These are phyloP conservation scores for Melanopsichium pennsylvanicum DNA, from an alignment of 1,284 basidiomycete genomes.

Conservation along the genomic window DNA sequence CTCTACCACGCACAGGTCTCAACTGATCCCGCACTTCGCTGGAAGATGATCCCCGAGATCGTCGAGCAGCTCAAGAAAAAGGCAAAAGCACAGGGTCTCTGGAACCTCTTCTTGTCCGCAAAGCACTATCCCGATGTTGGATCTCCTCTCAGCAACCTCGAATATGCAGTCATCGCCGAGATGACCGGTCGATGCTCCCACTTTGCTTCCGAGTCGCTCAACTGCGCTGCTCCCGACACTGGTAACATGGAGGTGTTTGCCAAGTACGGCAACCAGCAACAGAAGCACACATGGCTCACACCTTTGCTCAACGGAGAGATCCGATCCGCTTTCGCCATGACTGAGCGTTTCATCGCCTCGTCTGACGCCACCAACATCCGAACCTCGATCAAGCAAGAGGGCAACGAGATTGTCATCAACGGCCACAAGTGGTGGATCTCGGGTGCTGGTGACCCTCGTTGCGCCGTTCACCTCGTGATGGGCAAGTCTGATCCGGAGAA, in stretches of 20 bases:
- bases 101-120: constrained; percentile 97
- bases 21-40: constrained; percentile 77
- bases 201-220: constrained; percentile 83
- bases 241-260: constrained; percentile 88
- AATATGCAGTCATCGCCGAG: constrained; percentile 98
- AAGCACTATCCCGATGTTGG: constrained; percentile 82
- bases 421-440: constrained; percentile 99
- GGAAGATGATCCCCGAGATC: constrained; percentile 83
- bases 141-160: constrained; percentile 88
- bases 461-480: constrained; percentile 88
- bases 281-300: constrained; percentile 88
- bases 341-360: constrained; percentile 73
- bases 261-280: constrained; percentile 84
- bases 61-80: constrained; percentile 86
- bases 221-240: constrained; percentile 93
- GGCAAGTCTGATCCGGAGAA: constrained; percentile 85
- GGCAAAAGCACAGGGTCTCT: constrained; percentile 86
- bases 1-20: constrained; percentile 86
- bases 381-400: constrained; percentile 84
- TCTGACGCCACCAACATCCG: constrained; percentile 96
- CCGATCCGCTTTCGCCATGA: constrained; percentile 73
- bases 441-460: constrained; percentile 92
- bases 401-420: constrained; percentile 88
- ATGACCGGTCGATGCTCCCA: constrained; percentile 83
- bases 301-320: constrained; percentile 91